Conservation (phyloP, 306 rosid species). For the Cyamopsis tetragonoloba region DNA sequence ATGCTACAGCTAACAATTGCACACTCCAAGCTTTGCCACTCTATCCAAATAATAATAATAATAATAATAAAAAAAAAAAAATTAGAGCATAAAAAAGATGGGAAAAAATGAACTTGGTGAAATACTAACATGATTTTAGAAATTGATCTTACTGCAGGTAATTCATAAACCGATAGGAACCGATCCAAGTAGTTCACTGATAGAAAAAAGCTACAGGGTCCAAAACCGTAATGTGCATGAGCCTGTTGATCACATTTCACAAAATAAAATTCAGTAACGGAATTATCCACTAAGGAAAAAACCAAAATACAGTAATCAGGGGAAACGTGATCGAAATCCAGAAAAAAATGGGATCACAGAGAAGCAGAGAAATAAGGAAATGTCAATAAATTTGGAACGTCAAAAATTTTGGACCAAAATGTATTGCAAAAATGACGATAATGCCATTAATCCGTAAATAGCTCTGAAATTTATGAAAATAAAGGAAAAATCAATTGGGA, state of each 20-base stretch:
- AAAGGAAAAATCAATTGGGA: neutral
- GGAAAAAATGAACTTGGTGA: neutral
- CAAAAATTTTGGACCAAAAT: neutral
- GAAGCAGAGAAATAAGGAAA: neutral
- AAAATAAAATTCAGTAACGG: constrained; percentile 15
- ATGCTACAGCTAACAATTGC: constrained; percentile 63
- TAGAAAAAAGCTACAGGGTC: constrained; percentile 51
- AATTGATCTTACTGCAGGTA: constrained; percentile 57
- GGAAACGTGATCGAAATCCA: neutral
- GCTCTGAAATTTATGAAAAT: neutral
- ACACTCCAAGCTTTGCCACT: constrained; percentile 45
- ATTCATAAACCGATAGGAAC: constrained; percentile 51
- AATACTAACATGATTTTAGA: constrained; percentile 3
- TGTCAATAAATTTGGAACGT: neutral
- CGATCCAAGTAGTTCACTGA: constrained; percentile 81
- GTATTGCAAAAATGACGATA: neutral
- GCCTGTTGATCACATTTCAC: constrained; percentile 52
- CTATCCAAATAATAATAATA: constrained; percentile 32
- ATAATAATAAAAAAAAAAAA: constrained; percentile 7
- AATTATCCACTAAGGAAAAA: neutral
- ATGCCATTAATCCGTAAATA: neutral
- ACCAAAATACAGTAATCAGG: constrained; percentile 5
- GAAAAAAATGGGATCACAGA: neutral
- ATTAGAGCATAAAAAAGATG: constrained; percentile 1
- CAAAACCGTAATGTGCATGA: constrained; percentile 48